Conservation (phyloP, 345 rosid species). For the Anacardium occidentale region DNA sequence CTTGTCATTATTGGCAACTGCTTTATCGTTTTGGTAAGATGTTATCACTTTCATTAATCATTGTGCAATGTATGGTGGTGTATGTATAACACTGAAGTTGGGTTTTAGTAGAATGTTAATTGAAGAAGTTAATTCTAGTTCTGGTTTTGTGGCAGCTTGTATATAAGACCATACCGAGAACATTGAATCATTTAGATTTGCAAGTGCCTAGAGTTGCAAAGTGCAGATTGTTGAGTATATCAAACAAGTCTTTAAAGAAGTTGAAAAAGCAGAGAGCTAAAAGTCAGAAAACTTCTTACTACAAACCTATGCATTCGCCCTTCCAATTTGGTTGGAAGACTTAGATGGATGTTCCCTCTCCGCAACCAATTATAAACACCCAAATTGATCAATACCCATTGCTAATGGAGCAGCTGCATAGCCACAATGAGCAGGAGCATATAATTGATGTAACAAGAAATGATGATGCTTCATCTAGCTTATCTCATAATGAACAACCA, state of each 20-base stretch:
- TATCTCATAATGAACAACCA: conserved; percentile 42
- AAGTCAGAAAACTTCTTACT: conserved; percentile 8
- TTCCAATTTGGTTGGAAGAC: conserved; percentile 30
- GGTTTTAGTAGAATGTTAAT: background rate
- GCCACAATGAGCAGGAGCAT: conserved; percentile 43
- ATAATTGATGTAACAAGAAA: conserved; percentile 52
- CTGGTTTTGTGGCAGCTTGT: conserved; percentile 22
- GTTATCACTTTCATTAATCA: background rate
- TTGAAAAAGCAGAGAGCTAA: conserved; percentile 2
- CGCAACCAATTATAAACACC: conserved; percentile 32
- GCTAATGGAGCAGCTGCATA: conserved; percentile 57
- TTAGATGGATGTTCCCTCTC: conserved; percentile 61
- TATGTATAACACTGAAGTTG: background rate
- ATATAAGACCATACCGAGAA: background rate
- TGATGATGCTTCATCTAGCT: conserved; percentile 46
- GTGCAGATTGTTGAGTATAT: conserved; percentile 9
- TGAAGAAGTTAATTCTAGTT: background rate
- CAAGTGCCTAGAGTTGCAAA: conserved; percentile 12
- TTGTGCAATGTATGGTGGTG: background rate
- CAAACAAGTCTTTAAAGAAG: background rate
- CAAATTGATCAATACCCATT: conserved; percentile 52
- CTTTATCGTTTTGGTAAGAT: background rate
- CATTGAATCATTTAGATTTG: conserved; percentile 1
- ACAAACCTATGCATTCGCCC: conserved; percentile 27
- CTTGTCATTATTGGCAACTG: background rate